Conservation (phyloP, 1,139 yeast species). For the Yamadazyma oceani region DNA sequence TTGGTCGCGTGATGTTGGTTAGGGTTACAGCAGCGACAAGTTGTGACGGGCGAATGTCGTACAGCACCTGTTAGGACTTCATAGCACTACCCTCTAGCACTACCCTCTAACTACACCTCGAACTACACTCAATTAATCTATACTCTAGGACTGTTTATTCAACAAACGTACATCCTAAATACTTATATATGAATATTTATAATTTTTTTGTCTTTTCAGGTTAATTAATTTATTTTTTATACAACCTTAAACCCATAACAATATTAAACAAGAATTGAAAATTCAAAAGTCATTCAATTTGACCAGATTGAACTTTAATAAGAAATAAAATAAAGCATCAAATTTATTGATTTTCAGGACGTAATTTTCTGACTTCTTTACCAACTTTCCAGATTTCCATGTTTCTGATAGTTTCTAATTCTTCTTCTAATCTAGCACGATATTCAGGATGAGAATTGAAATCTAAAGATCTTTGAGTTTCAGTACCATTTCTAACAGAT, state of each 20-base stretch:
- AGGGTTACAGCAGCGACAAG: background rate
- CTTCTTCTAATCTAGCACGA: conserved; percentile 94
- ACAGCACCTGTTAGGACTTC: too few relatives aligned
- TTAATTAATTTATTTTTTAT: conserved; percentile 10
- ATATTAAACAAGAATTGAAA: conserved; percentile 24
- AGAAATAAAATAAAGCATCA: conserved; percentile 3
- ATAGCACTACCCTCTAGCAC: too few relatives aligned
- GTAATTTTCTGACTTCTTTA: conserved; percentile 98
- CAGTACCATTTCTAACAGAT: conserved; percentile 93
- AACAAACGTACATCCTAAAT: conserved; percentile 35
- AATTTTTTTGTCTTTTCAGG: conserved; percentile 15
- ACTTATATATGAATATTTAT: conserved; percentile 23
- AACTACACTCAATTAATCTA: background rate
- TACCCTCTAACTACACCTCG: too few relatives aligned
- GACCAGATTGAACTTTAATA: conserved; percentile 13
- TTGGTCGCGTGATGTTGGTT: conserved; percentile 1
- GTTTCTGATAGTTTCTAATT: conserved; percentile 87
- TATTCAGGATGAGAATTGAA: conserved; percentile 98
- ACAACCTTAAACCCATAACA: conserved; percentile 9
- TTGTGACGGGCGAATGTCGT: too few relatives aligned
- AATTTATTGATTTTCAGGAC: conserved; percentile 92
- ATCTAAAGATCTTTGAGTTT: conserved; percentile 96
- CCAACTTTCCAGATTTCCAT: conserved; percentile 99
- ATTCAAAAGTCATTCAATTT: conserved; percentile 19
- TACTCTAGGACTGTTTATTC: conserved; percentile 34